These are phyloP conservation scores for Vicia sativa DNA, from an alignment of 306 rosid species.

Conservation along the genomic window DNA sequence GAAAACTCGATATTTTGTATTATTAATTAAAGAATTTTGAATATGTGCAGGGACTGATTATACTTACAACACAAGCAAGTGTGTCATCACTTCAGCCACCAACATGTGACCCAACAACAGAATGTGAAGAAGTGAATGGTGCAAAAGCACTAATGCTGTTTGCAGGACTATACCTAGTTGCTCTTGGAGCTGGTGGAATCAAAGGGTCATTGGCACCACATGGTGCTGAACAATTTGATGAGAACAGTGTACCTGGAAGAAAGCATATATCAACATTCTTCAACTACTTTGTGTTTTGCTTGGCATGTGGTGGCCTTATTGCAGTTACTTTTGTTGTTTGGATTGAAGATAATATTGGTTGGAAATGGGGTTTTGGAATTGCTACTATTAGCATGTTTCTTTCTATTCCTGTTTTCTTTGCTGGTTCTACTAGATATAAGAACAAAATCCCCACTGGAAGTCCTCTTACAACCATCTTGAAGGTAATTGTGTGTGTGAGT, in stretches of 20 bases:
- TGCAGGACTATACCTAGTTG: constrained; percentile 77
- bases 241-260: constrained; percentile 59
- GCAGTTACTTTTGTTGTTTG: constrained; percentile 94
- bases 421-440: constrained; percentile 73
- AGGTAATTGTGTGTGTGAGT: constrained; percentile 45
- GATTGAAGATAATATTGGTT: constrained; percentile 90
- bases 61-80: constrained; percentile 79
- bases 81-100: constrained; percentile 64
- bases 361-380: constrained; percentile 96
- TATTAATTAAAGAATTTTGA: not conserved
- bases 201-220: constrained; percentile 84
- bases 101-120: constrained; percentile 40
- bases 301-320: constrained; percentile 71
- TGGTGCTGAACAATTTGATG: constrained; percentile 94
- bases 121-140: constrained; percentile 66
- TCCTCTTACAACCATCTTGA: constrained; percentile 81
- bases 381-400: constrained; percentile 66
- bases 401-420: constrained; percentile 68
- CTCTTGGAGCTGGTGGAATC: constrained; percentile 88
- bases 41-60: constrained; percentile 63
- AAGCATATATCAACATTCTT: constrained; percentile 87
- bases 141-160: constrained; percentile 66
- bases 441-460: constrained; percentile 82
- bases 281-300: constrained; percentile 83
- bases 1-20: too few species aligned